Conservation (phyloP, 2,329 filamentous ascomycete species). For the Fusarium dimerum region DNA sequence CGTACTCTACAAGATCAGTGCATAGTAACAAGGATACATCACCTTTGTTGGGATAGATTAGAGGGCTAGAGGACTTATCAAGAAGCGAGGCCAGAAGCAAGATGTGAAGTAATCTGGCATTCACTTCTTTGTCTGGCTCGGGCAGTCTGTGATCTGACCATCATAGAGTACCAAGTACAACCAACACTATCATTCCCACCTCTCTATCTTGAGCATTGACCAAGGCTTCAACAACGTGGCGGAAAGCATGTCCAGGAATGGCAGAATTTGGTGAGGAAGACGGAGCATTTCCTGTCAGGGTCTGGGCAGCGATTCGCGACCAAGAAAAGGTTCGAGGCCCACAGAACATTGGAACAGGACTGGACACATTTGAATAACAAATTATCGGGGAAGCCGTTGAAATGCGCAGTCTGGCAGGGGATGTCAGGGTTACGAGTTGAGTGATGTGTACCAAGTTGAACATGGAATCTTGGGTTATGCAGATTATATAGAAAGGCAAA, state of each 20-base stretch:
- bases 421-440: too few species aligned
- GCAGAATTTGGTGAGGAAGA: constrained; percentile 17
- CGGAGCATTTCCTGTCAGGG: constrained; percentile 19
- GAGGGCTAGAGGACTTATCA: background rate
- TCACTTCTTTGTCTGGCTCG: background rate
- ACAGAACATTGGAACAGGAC: background rate
- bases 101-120: too few species aligned
- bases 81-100: background rate
- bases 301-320: constrained; percentile 4
- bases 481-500: too few species aligned
- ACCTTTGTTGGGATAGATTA: background rate
- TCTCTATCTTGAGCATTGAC: too few species aligned
- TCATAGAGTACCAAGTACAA: too few species aligned
- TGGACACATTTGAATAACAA: background rate
- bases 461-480: too few species aligned
- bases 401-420: background rate
- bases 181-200: too few species aligned
- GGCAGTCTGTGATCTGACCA: background rate
- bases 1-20: background rate
- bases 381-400: background rate
- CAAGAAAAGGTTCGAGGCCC: constrained; percentile 8
- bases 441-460: too few species aligned
- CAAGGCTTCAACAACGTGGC: constrained; percentile 29
- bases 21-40: background rate
- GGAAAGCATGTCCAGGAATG: constrained; percentile 26